Evolutionary conservation across 2,329 filamentous ascomycete species (phyloP).

Genomic region (Epicoccum nigrum): DNA sequence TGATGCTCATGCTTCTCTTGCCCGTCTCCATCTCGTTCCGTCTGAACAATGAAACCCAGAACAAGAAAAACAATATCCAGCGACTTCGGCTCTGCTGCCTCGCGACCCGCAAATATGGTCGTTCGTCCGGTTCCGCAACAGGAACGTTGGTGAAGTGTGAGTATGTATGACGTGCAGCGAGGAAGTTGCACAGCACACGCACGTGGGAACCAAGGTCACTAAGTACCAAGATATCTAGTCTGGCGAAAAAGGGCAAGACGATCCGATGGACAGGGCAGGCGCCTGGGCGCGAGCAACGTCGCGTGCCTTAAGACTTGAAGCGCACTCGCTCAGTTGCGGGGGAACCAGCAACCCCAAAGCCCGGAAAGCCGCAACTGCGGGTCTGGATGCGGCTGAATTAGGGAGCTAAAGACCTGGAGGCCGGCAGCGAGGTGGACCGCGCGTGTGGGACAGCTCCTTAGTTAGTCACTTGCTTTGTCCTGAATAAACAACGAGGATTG

Average conservation of each 20-base stretch:
- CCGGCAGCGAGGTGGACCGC: not conserved
- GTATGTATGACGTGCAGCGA: too few species aligned
- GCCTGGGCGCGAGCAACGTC: not conserved
- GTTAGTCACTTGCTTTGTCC: not conserved
- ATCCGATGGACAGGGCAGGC: not conserved
- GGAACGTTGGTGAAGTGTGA: too few species aligned
- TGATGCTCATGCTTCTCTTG: constrained; percentile 12
- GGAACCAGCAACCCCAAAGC: not conserved
- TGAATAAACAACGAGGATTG: not conserved
- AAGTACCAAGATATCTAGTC: too few species aligned
- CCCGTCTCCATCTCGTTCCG: constrained; percentile 6
- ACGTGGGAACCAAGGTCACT: too few species aligned
- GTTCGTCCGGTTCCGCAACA: too few species aligned
- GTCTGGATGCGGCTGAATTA: not conserved
- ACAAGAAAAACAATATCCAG: too few species aligned
- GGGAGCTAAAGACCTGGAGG: constrained; percentile 1
- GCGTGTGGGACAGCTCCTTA: not conserved
- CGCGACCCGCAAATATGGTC: too few species aligned
- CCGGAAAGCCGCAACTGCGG: not conserved
- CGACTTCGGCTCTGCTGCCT: too few species aligned
- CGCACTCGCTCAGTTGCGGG: constrained; percentile 6
- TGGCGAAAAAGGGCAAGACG: not conserved
- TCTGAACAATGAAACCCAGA: too few species aligned
- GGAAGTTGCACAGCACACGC: too few species aligned
- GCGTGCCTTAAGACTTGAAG: not conserved